phyloP scores from a whole-genome alignment of 129 eudicot genomes.

The Logfia minima region DNA sequence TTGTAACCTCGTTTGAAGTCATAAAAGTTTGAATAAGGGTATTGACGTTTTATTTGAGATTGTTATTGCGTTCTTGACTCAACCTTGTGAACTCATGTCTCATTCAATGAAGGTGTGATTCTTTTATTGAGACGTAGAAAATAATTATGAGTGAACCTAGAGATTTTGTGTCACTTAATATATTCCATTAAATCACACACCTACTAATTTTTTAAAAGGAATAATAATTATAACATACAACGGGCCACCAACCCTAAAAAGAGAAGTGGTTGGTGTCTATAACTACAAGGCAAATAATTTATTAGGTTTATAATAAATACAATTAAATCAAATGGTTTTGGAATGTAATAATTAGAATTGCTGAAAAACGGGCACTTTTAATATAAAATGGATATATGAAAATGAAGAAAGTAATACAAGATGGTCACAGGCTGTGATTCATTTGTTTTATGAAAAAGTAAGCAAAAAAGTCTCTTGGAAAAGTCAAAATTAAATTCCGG shows the following conservation, averaged over 20 bases:
- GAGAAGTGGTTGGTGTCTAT: conserved; percentile 35
- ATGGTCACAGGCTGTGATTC: conserved; percentile 30
- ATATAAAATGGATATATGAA: neutral
- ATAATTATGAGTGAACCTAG: neutral
- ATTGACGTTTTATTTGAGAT: neutral
- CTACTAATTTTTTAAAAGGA: neutral
- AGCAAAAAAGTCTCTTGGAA: conserved; percentile 12
- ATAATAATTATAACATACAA: neutral
- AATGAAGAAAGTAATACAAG: conserved; percentile 18
- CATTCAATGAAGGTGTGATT: conserved; percentile 7
- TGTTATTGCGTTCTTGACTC: neutral
- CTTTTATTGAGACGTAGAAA: neutral
- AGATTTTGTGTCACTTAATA: neutral
- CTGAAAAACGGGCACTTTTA: conserved; percentile 39
- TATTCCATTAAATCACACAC: conserved; percentile 18
- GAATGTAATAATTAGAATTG: conserved; percentile 23
- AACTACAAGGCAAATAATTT: conserved; percentile 20
- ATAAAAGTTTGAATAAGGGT: neutral
- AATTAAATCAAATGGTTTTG: neutral
- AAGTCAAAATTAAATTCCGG: conserved; percentile 29
- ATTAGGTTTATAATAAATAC: conserved; percentile 22
- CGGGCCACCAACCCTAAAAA: conserved; percentile 32
- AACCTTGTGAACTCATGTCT: neutral
- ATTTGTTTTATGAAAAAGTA: conserved; percentile 21
- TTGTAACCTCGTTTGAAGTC: too few species aligned